phyloP scores from a whole-genome alignment of 805 yeast species.

The Yarrowia sp. region DNA sequence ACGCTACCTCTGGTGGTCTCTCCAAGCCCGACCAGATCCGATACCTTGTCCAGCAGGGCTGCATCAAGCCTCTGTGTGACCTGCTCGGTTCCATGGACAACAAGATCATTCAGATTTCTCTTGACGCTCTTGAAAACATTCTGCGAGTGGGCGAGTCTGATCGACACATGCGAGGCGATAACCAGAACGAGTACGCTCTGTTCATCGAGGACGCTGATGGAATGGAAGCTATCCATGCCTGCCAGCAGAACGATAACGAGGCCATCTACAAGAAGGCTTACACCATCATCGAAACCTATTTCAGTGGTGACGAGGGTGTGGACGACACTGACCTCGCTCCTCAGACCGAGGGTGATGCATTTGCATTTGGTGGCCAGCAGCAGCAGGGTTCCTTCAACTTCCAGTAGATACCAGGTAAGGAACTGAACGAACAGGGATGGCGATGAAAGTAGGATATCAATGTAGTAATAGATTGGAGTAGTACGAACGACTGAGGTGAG shows the following conservation, averaged over 20 bases:
- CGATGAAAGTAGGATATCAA: slow-evolving; percentile 3
- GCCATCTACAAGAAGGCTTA: slow-evolving; percentile 89
- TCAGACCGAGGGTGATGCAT: slow-evolving; percentile 77
- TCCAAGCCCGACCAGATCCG: slow-evolving; percentile 89
- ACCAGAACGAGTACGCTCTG: slow-evolving; percentile 80
- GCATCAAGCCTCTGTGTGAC: slow-evolving; percentile 96
- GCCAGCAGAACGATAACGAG: slow-evolving; percentile 89
- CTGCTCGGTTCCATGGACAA: slow-evolving; percentile 82
- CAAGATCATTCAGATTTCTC: slow-evolving; percentile 88
- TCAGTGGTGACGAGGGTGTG: slow-evolving; percentile 72
- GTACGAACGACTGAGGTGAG: too few species aligned
- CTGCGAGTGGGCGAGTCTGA: slow-evolving; percentile 92
- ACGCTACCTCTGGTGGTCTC: slow-evolving; percentile 95
- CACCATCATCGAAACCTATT: slow-evolving; percentile 84
- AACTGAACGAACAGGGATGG: background rate
- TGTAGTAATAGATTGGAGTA: slow-evolving; percentile 21
- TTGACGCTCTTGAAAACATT: slow-evolving; percentile 92
- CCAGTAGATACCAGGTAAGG: slow-evolving; percentile 21
- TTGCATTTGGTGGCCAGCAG: slow-evolving; percentile 75
- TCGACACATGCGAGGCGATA: slow-evolving; percentile 66
- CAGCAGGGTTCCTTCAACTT: slow-evolving; percentile 51
- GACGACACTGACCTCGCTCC: slow-evolving; percentile 64
- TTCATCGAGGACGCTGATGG: slow-evolving; percentile 98
- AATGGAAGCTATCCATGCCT: slow-evolving; percentile 89
- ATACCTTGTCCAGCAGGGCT: slow-evolving; percentile 89